Evolutionary conservation across 1,284 basidiomycete species (phyloP), one percentile per base, ranked within the genome.

Genomic region (Leucoagaricus sp.): DNA sequence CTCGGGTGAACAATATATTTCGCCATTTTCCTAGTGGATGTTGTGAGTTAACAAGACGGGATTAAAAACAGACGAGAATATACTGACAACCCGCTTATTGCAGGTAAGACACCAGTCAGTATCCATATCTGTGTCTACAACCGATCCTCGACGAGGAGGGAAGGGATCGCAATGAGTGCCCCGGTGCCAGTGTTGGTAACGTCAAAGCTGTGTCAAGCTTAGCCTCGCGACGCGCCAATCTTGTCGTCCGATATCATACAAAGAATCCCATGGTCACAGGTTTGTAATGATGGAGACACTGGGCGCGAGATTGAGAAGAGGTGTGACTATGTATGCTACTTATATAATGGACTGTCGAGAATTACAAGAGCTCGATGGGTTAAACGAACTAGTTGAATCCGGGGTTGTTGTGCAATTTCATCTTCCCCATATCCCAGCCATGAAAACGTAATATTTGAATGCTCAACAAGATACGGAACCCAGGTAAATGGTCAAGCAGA

Each of bases 401-500:
- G 15, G 36, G 36, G 36, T 8, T 10, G 36, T 38, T 13, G 36
- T 7, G 31, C 12, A 33, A 33, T 7, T 33, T 33, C 7, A 7
- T 26, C n/a, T n/a, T n/a, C n/a, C n/a, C n/a, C n/a, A n/a, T n/a
- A n/a, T n/a, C n/a, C n/a, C n/a, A n/a, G n/a, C n/a, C n/a, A n/a
- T n/a, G n/a, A n/a, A n/a, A n/a, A n/a, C n/a, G n/a, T n/a, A n/a
- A n/a, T n/a, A n/a, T n/a, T n/a, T n/a, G n/a, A n/a, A n/a, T n/a
- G n/a, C n/a, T n/a, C n/a, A n/a, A n/a, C n/a, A n/a, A n/a, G n/a
- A n/a, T n/a, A n/a, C n/a, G n/a, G n/a, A n/a, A n/a, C n/a, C n/a
- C n/a, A n/a, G n/a, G n/a, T n/a, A n/a, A n/a, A n/a, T n/a, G 28
- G 8, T 49, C 42, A 55, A 15, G 53, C n/a, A 23, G 34, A 38